Percentiles rank a stretch among this genome's conserved stretches.
Evolutionary conservation across 164 flowering plant genomes (phyloP).

Genomic region (Platanus orientalis): DNA sequence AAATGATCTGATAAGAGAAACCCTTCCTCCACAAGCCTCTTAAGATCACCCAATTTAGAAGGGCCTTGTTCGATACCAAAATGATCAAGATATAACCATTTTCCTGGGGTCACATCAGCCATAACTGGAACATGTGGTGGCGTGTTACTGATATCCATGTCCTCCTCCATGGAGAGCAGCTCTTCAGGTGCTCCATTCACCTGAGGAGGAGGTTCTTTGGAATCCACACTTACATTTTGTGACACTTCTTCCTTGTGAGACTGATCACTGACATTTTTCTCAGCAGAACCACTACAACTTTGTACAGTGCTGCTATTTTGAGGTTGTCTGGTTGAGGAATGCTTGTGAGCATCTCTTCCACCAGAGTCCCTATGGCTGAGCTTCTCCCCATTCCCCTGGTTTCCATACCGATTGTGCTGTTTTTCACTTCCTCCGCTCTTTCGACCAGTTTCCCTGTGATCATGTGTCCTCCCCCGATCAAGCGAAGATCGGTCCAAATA

Average conservation of each 20-base stretch:
- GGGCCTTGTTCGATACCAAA: slow-evolving; percentile 85
- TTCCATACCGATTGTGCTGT: slow-evolving; percentile 28
- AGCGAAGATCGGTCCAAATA: slow-evolving; percentile 35
- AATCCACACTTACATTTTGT: slow-evolving; percentile 20
- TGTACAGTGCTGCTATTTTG: slow-evolving; percentile 23
- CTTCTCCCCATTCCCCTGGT: slow-evolving; percentile 53
- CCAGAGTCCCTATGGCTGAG: slow-evolving; percentile 28
- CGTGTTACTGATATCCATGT: slow-evolving; percentile 96
- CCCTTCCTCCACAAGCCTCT: slow-evolving; percentile 70
- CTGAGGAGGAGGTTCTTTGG: slow-evolving; percentile 34
- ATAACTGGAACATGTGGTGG: slow-evolving; percentile 74
- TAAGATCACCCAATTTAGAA: slow-evolving; percentile 69
- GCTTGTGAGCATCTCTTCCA: slow-evolving; percentile 31
- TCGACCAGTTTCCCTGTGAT: slow-evolving; percentile 30
- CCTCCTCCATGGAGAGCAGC: slow-evolving; percentile 91
- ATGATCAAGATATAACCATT: slow-evolving; percentile 92
- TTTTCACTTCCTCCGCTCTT: slow-evolving; percentile 47
- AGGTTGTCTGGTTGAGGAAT: slow-evolving; percentile 35
- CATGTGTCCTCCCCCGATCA: slow-evolving; percentile 35
- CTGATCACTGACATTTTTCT: slow-evolving; percentile 26
- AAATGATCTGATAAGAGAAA: slow-evolving; percentile 79
- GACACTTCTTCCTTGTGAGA: slow-evolving; percentile 30
- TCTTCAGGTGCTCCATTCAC: slow-evolving; percentile 58
- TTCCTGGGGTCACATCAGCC: slow-evolving; percentile 48
- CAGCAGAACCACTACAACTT: slow-evolving; percentile 22